Percentiles rank a stretch among this genome's conserved stretches.
Evolutionary conservation across 495 filamentous ascomycete genomes (phyloP).

Genomic region (Talaromyces wortmannii): DNA sequence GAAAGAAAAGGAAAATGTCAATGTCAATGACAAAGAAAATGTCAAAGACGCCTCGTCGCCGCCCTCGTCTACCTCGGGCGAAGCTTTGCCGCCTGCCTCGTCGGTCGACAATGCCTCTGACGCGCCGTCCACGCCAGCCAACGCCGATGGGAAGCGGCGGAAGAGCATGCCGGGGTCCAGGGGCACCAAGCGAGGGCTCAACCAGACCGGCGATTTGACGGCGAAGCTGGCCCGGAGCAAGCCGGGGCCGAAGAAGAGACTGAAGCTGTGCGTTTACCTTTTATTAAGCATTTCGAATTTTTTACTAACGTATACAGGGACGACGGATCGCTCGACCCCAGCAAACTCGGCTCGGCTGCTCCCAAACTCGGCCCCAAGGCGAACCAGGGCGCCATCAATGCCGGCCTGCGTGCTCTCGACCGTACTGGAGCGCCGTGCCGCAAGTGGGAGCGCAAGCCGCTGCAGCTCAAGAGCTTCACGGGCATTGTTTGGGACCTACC

Average conservation of each 20-base stretch:
- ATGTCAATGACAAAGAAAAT: constrained; percentile 12
- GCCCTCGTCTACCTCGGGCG: constrained; percentile 40
- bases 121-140: constrained; percentile 43
- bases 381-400: constrained; percentile 97
- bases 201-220: constrained; percentile 47
- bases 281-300: background rate
- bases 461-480: constrained; percentile 88
- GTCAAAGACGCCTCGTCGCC: constrained; percentile 33
- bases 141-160: constrained; percentile 31
- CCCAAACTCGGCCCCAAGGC: constrained; percentile 95
- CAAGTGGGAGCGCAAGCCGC: constrained; percentile 76
- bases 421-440: constrained; percentile 84
- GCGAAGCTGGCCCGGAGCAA: constrained; percentile 65
- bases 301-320: constrained; percentile 40
- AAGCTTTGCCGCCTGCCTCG: constrained; percentile 44
- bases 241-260: constrained; percentile 93
- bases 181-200: constrained; percentile 52
- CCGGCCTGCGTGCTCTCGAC: constrained; percentile 87
- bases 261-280: constrained; percentile 66
- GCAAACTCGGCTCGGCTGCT: constrained; percentile 30
- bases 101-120: constrained; percentile 47
- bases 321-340: constrained; percentile 50
- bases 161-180: constrained; percentile 41
- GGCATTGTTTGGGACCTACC: constrained; percentile 79
- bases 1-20: too few species aligned